phyloP scores from a whole-genome alignment of 129 eudicot genomes.

The Cynara cardunculus region DNA sequence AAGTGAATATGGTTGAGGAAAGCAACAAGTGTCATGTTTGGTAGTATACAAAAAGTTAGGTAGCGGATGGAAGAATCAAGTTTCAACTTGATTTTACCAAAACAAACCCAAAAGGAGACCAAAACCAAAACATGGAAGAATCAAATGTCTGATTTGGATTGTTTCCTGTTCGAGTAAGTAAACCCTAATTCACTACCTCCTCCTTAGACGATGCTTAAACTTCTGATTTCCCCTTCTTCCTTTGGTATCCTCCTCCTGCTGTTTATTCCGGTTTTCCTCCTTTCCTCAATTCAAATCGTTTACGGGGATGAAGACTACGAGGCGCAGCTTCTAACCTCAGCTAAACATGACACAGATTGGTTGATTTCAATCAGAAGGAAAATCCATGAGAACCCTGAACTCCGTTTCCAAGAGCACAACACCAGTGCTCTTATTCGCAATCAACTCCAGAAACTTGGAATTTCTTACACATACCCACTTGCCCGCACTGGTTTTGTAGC shows the following conservation, averaged over 20 bases:
- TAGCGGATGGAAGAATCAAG: no score
- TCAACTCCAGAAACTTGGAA: slow-evolving; percentile 61
- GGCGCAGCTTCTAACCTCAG: slow-evolving; percentile 38
- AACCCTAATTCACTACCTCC: not conserved
- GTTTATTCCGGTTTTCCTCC: slow-evolving; percentile 8
- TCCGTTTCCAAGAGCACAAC: slow-evolving; percentile 63
- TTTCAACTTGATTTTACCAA: no score
- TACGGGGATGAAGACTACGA: slow-evolving; percentile 31
- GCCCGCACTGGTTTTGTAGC: slow-evolving; percentile 79
- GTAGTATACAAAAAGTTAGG: no score
- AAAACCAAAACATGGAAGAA: not conserved
- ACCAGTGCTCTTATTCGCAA: slow-evolving; percentile 75
- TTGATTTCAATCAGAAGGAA: slow-evolving; percentile 61
- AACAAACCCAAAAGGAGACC: no score
- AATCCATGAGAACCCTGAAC: slow-evolving; percentile 85
- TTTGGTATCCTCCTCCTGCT: slow-evolving; percentile 21
- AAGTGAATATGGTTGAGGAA: no score
- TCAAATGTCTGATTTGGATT: not conserved
- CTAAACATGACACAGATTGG: slow-evolving; percentile 60
- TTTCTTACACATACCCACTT: slow-evolving; percentile 62
- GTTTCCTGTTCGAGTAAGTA: not conserved
- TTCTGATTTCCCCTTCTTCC: not conserved
- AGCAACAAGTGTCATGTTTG: no score
- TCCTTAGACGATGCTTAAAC: not conserved
- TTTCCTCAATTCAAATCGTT: slow-evolving; percentile 16